These are phyloP conservation scores for Globisporangium camurandrum DNA, from an alignment of 352 stramenopile species.

Conservation along the genomic window DNA sequence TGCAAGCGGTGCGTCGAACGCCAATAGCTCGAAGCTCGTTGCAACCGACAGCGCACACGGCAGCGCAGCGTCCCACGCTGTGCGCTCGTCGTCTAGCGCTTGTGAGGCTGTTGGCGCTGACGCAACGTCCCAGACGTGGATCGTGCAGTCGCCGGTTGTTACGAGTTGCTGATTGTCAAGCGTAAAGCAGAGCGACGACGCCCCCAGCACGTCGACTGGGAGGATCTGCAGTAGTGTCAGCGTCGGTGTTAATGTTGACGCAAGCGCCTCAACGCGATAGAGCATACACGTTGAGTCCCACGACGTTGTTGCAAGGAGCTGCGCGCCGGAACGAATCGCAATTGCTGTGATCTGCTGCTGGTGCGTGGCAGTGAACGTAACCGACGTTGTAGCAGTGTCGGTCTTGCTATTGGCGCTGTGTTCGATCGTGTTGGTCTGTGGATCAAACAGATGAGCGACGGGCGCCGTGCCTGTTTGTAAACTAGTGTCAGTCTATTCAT, in stretches of 20 bases:
- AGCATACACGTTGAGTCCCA: slow-evolving; percentile 61
- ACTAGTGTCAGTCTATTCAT: no score
- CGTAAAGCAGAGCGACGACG: slow-evolving; percentile 22
- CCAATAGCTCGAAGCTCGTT: slow-evolving; percentile 24
- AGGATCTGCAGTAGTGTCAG: slow-evolving; percentile 29
- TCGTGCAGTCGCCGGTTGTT: slow-evolving; percentile 26
- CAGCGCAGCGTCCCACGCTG: slow-evolving; percentile 27
- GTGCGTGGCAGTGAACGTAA: slow-evolving; percentile 17
- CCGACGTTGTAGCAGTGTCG: background rate
- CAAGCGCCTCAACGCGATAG: slow-evolving; percentile 21
- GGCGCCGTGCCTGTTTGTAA: slow-evolving; percentile 7
- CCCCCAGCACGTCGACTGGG: slow-evolving; percentile 32
- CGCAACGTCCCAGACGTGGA: slow-evolving; percentile 44
- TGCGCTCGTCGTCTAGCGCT: slow-evolving; percentile 10
- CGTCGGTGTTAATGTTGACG: background rate
- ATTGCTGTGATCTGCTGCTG: slow-evolving; percentile 50
- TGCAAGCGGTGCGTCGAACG: slow-evolving; percentile 32
- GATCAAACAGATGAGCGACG: slow-evolving; percentile 8
- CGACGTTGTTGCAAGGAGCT: slow-evolving; percentile 35
- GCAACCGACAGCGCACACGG: slow-evolving; percentile 30
- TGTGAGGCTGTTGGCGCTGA: background rate
- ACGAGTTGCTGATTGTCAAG: slow-evolving; percentile 32
- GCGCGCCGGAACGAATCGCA: slow-evolving; percentile 25
- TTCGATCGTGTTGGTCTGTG: slow-evolving; percentile 3
- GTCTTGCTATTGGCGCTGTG: background rate